Conservation (phyloP, 2,329 filamentous ascomycete species). For the Apiospora kogelbergensis region DNA sequence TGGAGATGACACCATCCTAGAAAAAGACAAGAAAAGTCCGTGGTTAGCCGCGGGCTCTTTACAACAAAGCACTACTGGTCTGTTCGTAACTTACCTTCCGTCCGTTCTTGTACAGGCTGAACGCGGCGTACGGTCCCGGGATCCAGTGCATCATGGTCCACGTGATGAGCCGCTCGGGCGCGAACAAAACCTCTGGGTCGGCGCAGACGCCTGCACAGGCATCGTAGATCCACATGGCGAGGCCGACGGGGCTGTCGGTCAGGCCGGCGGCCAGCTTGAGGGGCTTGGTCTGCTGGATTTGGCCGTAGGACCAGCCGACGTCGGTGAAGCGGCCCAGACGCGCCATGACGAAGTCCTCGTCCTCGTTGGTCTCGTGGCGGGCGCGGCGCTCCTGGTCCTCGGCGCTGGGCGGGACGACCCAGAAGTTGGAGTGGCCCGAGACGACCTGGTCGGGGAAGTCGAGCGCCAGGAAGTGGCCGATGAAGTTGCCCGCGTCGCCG, state of each 20-base stretch:
- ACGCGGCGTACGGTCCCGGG: constrained; percentile 19
- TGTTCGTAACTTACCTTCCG: not conserved
- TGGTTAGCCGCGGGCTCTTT: too few species aligned
- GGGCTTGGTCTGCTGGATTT: constrained; percentile 25
- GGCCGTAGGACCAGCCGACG: constrained; percentile 21
- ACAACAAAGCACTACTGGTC: too few species aligned
- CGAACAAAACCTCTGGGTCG: not conserved
- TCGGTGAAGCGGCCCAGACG: constrained; percentile 13
- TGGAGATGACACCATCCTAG: constrained; percentile 10
- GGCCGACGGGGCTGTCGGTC: constrained; percentile 32
- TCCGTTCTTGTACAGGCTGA: constrained; percentile 20
- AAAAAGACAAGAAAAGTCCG: not conserved
- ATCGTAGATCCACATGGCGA: constrained; percentile 29
- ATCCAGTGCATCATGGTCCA: constrained; percentile 25
- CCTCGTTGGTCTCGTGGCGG: constrained; percentile 10
- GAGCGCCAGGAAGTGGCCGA: not conserved
- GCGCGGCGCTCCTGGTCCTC: constrained; percentile 9
- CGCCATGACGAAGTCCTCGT: constrained; percentile 13
- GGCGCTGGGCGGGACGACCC: constrained; percentile 18
- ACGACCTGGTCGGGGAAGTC: constrained; percentile 7
- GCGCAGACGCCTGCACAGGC: not conserved
- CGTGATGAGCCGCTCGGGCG: constrained; percentile 19
- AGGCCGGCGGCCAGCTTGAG: constrained; percentile 26
- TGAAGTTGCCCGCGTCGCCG: constrained; percentile 17
- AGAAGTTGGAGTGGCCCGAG: constrained; percentile 20